Base-by-base conservation (phyloP, 2,329 filamentous ascomycete species). In the Hypoxylon sp. region DNA sequence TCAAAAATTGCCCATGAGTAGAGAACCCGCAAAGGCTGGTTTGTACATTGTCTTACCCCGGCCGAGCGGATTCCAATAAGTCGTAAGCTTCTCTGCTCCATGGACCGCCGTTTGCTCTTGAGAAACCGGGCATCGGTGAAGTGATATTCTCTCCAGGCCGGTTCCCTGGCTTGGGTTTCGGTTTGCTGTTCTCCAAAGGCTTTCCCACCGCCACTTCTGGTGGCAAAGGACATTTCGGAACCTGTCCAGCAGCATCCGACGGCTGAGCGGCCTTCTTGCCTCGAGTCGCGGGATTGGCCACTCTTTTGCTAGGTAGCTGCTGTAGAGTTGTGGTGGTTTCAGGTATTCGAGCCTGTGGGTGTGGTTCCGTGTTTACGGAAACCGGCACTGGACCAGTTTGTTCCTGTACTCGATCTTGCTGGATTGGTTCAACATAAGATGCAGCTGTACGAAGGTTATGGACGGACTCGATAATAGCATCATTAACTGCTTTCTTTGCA, bases 1-100 rank as follows among this genome's bases (percentile, higher is more conserved):
- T 24, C 8, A 44, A 22, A 24, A 20, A 52, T 55, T 54, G 19
- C 37, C 17, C 17, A 20, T n/a, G 37, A 6, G 20, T 34, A 37
- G 20, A 2, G 43, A 48, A 43, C 13, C 11, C 17, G 34, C 8
- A 47, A 32, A 55, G 28, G 20, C 20, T 44, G 37, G 19, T 39
- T 43, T 22, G 30, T 48, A 57, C n/a, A 58, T 6, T 41, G 17
- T 44, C 19, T 59, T 64, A 71, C 41, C 74, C 15, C 74, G 88
- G 89, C 49, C 86, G 81, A 71, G 82, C 86, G 71, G 80, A 84
- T 37, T 85, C 87, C 65, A 92, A 84, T 48, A 92, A 72, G 73
- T 92, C 89, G 67, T 86, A 82, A 0, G 89, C 89, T 72, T 91
- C 89, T 22, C 82, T 84, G 68, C 88, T 91, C 89, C 89, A 92